Conservation (phyloP, 768 basidiomycete genomes). For the Suillus hirtellus region DNA sequence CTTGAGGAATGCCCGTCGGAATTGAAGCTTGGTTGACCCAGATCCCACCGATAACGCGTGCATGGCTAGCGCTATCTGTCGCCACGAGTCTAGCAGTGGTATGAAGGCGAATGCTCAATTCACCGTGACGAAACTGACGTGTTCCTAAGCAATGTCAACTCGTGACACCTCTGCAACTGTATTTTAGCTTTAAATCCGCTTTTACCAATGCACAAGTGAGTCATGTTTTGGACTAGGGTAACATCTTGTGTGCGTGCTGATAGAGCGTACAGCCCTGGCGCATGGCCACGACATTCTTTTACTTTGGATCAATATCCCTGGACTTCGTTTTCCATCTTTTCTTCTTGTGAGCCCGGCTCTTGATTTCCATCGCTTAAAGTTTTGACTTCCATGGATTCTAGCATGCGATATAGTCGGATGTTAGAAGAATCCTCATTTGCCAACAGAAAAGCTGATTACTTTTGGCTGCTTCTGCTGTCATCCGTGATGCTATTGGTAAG, state of each 20-base stretch:
- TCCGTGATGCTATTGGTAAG: slow-evolving; percentile 83
- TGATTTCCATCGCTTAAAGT: neutral
- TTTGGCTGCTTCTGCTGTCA: slow-evolving; percentile 89
- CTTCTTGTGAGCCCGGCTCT: slow-evolving; percentile 78
- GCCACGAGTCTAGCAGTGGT: slow-evolving; percentile 86
- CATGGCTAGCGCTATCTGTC: slow-evolving; percentile 81
- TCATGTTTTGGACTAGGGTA: slow-evolving; percentile 11
- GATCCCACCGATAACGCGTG: slow-evolving; percentile 88
- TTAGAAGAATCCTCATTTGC: slow-evolving; percentile 96
- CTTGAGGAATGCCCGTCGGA: slow-evolving; percentile 66
- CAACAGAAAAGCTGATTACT: slow-evolving; percentile 89
- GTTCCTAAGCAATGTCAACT: slow-evolving; percentile 81
- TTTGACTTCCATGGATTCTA: slow-evolving; percentile 30
- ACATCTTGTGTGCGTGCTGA: slow-evolving; percentile 15
- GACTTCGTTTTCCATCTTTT: slow-evolving; percentile 98
- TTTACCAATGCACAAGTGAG: slow-evolving; percentile 80
- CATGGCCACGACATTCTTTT: slow-evolving; percentile 88
- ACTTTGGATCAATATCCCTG: slow-evolving; percentile 90
- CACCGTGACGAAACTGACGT: slow-evolving; percentile 10
- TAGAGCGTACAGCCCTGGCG: slow-evolving; percentile 71
- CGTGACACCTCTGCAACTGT: slow-evolving; percentile 87
- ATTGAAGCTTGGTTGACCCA: slow-evolving; percentile 90
- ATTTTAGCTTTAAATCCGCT: slow-evolving; percentile 86
- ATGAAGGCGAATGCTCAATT: slow-evolving; percentile 35
- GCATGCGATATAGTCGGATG: slow-evolving; percentile 97